phyloP scores from a whole-genome alignment of 2,329 filamentous ascomycete species.

The Coniochaeta pulveracea region DNA sequence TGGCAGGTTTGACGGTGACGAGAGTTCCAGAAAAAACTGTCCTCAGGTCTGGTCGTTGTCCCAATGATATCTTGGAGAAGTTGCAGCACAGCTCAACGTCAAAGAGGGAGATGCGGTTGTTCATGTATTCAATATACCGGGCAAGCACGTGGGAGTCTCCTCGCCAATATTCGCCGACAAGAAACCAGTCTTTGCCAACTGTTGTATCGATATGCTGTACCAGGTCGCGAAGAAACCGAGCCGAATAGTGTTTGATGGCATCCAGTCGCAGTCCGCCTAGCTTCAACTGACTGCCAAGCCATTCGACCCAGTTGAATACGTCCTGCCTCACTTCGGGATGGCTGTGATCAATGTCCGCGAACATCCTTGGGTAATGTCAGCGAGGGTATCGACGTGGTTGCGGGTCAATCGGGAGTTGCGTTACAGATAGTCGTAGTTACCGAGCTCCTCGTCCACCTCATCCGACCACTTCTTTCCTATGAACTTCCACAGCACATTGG shows the following conservation, averaged over 20 bases:
- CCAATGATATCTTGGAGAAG: conserved; percentile 47
- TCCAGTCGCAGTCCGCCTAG: conserved; percentile 22
- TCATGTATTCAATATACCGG: conserved; percentile 43
- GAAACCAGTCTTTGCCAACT: conserved; percentile 41
- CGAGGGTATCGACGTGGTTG: too few relatives aligned
- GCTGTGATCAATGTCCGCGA: conserved; percentile 21
- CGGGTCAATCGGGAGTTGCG: too few relatives aligned
- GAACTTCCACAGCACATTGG: conserved; percentile 55
- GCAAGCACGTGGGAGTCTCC: conserved; percentile 43
- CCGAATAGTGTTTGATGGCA: conserved; percentile 24
- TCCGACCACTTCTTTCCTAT: conserved; percentile 51
- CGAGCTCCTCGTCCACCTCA: conserved; percentile 42
- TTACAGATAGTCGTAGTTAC: conserved; percentile 43
- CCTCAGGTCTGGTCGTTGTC: conserved; percentile 43
- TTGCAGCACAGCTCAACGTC: conserved; percentile 57
- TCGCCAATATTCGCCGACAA: conserved; percentile 62
- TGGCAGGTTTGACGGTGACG: conserved; percentile 36
- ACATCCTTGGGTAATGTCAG: conserved; percentile 16
- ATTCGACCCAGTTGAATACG: conserved; percentile 19
- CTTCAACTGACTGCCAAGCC: conserved; percentile 17
- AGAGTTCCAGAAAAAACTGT: conserved; percentile 47
- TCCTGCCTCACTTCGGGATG: conserved; percentile 20
- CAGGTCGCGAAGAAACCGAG: conserved; percentile 18
- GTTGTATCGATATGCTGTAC: conserved; percentile 14
- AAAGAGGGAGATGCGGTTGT: conserved; percentile 45